Base-by-base conservation (phyloP, 2,329 filamentous ascomycete species). In the Cladophialophora exuberans region DNA sequence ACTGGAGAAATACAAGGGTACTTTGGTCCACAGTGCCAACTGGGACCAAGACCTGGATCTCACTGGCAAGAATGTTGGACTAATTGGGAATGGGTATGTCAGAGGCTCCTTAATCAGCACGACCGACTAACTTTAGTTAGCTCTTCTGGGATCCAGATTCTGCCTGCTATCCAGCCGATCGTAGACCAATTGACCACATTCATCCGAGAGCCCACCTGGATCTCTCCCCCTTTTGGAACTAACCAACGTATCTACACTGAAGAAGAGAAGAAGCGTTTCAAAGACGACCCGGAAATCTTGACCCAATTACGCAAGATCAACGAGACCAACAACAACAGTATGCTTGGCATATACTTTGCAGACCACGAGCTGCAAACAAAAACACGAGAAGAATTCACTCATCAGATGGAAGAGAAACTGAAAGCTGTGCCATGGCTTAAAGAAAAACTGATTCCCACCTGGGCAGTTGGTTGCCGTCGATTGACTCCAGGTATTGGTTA, bases 401-500 rank as follows among this genome's bases (percentile, higher is more conserved):
- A 38, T 22, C 22, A 41, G 20, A 45, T 57, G 25, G 54, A 57
- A 1, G 65, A 66, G 63, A 50, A 56, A 20, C 31, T 52, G 13
- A 54, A 54, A 11, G 48, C 65, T 1, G 35, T 46, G 11, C 47
- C 57, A 3, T 42, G 51, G 2, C 42, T 61, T 1, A 31, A 65
- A 2, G 50, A 55, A 15, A 65, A 58, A n/a, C 36, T 65, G 3
- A 52, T 64, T 6, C 59, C 64, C 13, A 25, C 50, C 10, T 65
- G 62, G 49, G 20, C 39, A 3, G 33, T 59, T 10, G 63, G 63
- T 5, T 39, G 35, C 22, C 68, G 77, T n/a, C 69, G 78, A 1
- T 59, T 79, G 15, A 79, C 79, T 0, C 79, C 79, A 1, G 78
- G 43, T 3, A 46, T 44, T 18, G 52, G 47, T 20, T 65, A 64